Percentiles rank a stretch among this genome's conserved stretches.
These are phyloP conservation scores for Hypoxylon sp. DNA, from an alignment of 2,329 filamentous ascomycete species.

Conservation along the genomic window DNA sequence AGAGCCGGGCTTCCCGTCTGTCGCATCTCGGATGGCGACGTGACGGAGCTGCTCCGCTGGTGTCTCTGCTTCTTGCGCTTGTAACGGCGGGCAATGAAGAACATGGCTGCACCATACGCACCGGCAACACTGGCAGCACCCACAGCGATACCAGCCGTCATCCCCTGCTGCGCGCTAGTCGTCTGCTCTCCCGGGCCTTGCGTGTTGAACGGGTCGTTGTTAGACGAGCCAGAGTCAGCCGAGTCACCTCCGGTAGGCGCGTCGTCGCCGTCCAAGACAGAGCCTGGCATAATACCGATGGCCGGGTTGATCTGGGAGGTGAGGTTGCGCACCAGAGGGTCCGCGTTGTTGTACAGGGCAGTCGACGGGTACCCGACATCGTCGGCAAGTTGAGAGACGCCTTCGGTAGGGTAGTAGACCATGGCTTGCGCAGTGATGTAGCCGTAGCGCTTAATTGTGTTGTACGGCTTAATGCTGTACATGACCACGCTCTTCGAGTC, in stretches of 20 bases:
- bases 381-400: slow-evolving; percentile 72
- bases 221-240: slow-evolving; percentile 39
- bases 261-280: slow-evolving; percentile 51
- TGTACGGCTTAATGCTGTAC: slow-evolving; percentile 76
- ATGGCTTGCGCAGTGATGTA: slow-evolving; percentile 85
- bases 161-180: slow-evolving; percentile 67
- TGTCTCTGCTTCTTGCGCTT: slow-evolving; percentile 84
- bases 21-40: slow-evolving; percentile 63
- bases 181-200: slow-evolving; percentile 50
- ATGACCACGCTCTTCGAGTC: slow-evolving; percentile 65
- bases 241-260: slow-evolving; percentile 51
- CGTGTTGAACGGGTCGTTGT: slow-evolving; percentile 54
- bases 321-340: slow-evolving; percentile 72
- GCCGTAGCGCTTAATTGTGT: slow-evolving; percentile 72
- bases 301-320: slow-evolving; percentile 84
- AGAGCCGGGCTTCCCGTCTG: slow-evolving; percentile 65
- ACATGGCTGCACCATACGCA: slow-evolving; percentile 94
- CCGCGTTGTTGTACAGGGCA: slow-evolving; percentile 75
- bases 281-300: slow-evolving; percentile 69
- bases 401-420: slow-evolving; percentile 75
- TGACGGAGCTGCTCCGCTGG: slow-evolving; percentile 77
- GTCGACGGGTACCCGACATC: slow-evolving; percentile 77
- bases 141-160: slow-evolving; percentile 74
- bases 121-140: slow-evolving; percentile 80
- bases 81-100: slow-evolving; percentile 89